phyloP scores from a whole-genome alignment of 305 asterid species.

The Fraxinus floribunda region DNA sequence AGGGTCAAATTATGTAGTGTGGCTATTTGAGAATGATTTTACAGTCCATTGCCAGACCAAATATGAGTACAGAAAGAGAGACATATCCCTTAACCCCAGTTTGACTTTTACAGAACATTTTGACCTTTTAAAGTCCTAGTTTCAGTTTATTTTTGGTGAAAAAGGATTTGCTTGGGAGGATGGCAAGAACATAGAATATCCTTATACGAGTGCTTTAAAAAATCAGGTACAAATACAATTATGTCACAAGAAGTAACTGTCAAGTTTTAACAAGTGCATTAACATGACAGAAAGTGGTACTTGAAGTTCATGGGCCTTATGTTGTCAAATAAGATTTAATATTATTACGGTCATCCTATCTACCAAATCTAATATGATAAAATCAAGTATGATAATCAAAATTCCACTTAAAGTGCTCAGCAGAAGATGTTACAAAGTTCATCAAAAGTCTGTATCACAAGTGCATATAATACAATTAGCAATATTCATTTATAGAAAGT shows the following conservation, averaged over 20 bases:
- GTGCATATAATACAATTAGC: neutral
- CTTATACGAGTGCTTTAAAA: neutral
- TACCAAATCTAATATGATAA: conserved; percentile 2
- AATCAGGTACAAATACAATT: neutral
- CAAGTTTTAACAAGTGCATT: neutral
- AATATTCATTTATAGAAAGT: neutral
- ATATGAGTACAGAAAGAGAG: neutral
- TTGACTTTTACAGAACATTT: neutral
- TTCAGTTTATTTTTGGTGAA: neutral
- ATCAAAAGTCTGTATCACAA: conserved; percentile 1
- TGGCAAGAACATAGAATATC: neutral
- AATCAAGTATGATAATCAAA: conserved; percentile 2
- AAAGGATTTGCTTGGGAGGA: neutral
- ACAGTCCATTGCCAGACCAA: neutral
- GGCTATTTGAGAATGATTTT: neutral
- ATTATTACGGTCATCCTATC: neutral
- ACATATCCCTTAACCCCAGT: neutral
- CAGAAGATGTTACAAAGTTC: neutral
- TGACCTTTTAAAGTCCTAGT: neutral
- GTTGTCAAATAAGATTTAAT: neutral
- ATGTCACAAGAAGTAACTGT: neutral
- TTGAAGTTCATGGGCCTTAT: neutral
- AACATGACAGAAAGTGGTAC: neutral
- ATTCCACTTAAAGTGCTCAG: neutral
- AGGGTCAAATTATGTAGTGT: neutral